These are phyloP conservation scores for Monosporascus sp. DNA, from an alignment of 2,329 filamentous ascomycete genomes.

Conservation along the genomic window DNA sequence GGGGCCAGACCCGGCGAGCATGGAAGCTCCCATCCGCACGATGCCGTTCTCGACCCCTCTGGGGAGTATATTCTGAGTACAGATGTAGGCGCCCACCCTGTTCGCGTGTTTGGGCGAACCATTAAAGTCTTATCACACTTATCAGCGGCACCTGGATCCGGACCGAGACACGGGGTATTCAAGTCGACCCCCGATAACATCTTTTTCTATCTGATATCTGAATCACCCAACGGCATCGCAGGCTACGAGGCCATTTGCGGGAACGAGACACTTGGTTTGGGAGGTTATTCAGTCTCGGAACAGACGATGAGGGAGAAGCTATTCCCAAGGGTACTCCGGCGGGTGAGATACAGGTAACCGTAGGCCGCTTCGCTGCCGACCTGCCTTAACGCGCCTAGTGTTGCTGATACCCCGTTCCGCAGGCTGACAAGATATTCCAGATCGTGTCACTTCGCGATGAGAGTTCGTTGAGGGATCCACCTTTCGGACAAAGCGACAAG, in stretches of 20 bases:
- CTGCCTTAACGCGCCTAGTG: not conserved
- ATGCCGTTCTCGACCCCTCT: constrained; percentile 7
- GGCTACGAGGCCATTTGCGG: not conserved
- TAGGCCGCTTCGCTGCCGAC: not conserved
- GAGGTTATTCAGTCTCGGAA: not conserved
- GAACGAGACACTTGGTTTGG: not conserved
- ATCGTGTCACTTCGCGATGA: not conserved
- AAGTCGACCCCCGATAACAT: not conserved
- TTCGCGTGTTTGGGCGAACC: not conserved
- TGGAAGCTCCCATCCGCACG: constrained; percentile 7
- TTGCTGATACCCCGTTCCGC: not conserved
- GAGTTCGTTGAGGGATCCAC: not conserved
- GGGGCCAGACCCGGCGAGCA: constrained; percentile 4
- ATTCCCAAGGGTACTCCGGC: not conserved
- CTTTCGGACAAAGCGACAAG: not conserved
- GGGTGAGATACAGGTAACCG: not conserved
- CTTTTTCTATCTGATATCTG: not conserved
- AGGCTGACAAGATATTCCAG: not conserved
- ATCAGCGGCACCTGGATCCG: not conserved
- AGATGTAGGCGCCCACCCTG: constrained; percentile 2
- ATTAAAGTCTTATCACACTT: not conserved
- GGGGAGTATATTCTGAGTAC: constrained; percentile 5
- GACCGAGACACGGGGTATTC: not conserved
- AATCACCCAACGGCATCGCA: not conserved
- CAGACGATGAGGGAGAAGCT: not conserved